Evolutionary conservation across 345 rosid genomes (phyloP).

Genomic region (Populus euphratica): DNA sequence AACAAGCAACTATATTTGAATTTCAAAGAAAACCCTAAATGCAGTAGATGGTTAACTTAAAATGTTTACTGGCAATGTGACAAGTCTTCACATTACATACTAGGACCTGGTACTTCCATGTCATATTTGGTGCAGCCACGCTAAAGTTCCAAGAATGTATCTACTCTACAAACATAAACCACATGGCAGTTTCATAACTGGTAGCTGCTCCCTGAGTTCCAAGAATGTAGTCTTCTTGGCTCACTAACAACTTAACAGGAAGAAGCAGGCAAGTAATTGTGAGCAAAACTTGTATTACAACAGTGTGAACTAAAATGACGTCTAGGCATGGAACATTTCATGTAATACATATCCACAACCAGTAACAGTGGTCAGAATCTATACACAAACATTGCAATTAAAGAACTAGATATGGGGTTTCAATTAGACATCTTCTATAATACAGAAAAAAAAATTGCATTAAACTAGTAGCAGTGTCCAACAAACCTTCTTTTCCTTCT

Average conservation of each 20-base stretch:
- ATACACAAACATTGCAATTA: neutral
- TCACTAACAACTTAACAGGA: neutral
- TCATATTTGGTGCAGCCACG: neutral
- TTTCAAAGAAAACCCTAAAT: neutral
- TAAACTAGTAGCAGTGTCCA: neutral
- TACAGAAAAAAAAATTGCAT: neutral
- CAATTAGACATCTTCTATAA: neutral
- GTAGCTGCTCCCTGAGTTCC: neutral
- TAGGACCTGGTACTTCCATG: neutral
- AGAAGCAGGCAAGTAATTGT: neutral
- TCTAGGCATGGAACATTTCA: neutral
- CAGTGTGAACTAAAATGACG: neutral
- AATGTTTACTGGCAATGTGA: neutral
- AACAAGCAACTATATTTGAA: neutral
- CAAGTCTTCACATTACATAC: neutral
- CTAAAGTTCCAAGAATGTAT: neutral
- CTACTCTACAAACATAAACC: neutral
- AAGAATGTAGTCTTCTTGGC: neutral
- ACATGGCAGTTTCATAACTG: neutral
- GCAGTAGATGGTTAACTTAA: neutral
- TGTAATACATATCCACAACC: neutral
- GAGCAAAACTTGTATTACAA: neutral
- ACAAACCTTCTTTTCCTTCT: constrained; percentile 86
- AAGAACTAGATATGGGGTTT: neutral
- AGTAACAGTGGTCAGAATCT: neutral